Conservation (phyloP, 306 rosid genomes). For the Vigna nakashimae region DNA sequence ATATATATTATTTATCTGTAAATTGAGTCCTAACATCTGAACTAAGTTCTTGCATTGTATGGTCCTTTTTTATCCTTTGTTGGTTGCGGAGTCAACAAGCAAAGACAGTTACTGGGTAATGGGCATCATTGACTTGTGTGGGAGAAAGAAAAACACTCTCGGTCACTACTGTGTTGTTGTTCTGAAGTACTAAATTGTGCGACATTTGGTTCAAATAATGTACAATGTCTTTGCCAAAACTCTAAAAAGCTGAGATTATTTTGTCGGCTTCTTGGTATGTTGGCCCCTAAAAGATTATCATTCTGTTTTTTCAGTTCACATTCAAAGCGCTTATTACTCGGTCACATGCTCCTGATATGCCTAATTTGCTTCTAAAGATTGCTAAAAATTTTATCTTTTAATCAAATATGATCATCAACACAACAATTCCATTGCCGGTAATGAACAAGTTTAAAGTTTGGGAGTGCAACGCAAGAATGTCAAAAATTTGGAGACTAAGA, state of each 20-base stretch:
- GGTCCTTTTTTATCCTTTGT: slow-evolving; percentile 37
- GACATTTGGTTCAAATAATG: slow-evolving; percentile 39
- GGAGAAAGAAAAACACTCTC: slow-evolving; percentile 48
- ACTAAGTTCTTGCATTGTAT: slow-evolving; percentile 5
- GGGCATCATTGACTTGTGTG: slow-evolving; percentile 57
- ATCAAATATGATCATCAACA: slow-evolving; percentile 28
- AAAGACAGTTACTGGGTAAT: slow-evolving; percentile 53
- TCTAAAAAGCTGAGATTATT: slow-evolving; percentile 54
- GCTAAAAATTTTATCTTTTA: slow-evolving; percentile 9
- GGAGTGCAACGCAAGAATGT: slow-evolving; percentile 47
- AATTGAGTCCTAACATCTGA: background rate
- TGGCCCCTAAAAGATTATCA: slow-evolving; percentile 57
- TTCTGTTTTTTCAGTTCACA: slow-evolving; percentile 50
- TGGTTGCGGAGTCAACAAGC: slow-evolving; percentile 84
- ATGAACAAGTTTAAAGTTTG: slow-evolving; percentile 37
- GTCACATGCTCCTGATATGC: slow-evolving; percentile 52
- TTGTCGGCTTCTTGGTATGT: slow-evolving; percentile 53
- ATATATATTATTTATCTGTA: too few relatives aligned
- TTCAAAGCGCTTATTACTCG: slow-evolving; percentile 50
- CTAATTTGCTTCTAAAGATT: slow-evolving; percentile 42
- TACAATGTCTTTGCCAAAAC: slow-evolving; percentile 31
- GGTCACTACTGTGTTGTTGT: slow-evolving; percentile 38
- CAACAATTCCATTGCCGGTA: slow-evolving; percentile 26
- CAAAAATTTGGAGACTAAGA: background rate
- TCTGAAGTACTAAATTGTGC: slow-evolving; percentile 52